Percentiles rank a stretch among this genome's conserved stretches.
Evolutionary conservation across 75 land plant genomes (phyloP).

Genomic region (Sequoiadendron giganteum): DNA sequence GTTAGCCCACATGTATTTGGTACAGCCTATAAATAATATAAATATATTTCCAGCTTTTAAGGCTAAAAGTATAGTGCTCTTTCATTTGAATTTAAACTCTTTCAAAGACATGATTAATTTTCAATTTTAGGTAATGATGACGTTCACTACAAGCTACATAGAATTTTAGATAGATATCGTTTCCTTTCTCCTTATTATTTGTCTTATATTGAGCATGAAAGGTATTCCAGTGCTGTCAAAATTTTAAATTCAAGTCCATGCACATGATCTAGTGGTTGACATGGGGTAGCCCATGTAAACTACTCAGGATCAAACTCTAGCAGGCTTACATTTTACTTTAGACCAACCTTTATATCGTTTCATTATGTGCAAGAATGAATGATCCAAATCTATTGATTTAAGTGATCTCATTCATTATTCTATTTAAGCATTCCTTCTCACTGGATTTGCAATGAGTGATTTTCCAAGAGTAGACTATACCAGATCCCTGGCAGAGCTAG

Average conservation of each 20-base stretch:
- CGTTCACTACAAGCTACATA: too few relatives aligned
- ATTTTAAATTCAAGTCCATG: background rate
- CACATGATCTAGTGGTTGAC: background rate
- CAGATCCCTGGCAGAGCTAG: too few relatives aligned
- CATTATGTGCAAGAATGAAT: too few relatives aligned
- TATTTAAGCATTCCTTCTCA: too few relatives aligned
- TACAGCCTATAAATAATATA: conserved; percentile 24
- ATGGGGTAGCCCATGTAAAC: background rate
- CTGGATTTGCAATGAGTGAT: too few relatives aligned
- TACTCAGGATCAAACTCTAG: too few relatives aligned
- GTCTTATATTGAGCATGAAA: background rate
- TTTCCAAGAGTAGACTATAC: too few relatives aligned
- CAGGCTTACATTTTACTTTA: too few relatives aligned
- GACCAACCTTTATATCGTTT: too few relatives aligned
- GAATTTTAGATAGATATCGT: background rate
- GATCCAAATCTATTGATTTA: too few relatives aligned
- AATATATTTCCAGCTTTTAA: background rate
- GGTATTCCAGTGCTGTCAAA: background rate
- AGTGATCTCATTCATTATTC: too few relatives aligned
- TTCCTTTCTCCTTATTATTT: background rate
- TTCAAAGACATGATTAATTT: background rate
- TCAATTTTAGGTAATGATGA: background rate
- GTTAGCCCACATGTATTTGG: conserved; percentile 52
- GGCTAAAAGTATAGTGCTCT: background rate
- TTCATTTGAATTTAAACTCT: background rate